Evolutionary conservation across 331 rosid genomes (phyloP).

Genomic region (Quercus lobata): DNA sequence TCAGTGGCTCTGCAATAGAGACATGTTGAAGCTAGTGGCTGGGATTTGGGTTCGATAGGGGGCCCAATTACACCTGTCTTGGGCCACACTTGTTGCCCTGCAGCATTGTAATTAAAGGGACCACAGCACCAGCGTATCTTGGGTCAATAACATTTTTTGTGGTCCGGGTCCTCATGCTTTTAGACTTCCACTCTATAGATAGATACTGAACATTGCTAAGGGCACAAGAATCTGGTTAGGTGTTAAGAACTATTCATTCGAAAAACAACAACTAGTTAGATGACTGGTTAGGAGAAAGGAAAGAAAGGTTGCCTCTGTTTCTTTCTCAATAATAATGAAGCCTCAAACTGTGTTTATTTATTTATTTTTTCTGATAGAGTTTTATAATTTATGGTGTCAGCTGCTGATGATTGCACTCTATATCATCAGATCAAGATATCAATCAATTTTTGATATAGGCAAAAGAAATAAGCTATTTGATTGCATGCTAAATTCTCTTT

Average conservation of each 20-base stretch:
- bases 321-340: too few species aligned
- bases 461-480: too few species aligned
- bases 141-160: neutral
- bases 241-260: neutral
- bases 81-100: neutral
- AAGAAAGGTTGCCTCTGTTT: neutral
- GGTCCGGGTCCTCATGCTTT: neutral
- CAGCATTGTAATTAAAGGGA: neutral
- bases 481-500: too few species aligned
- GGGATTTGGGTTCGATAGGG: neutral
- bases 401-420: accelerated
- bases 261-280: neutral
- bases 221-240: neutral
- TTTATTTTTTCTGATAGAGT: too few species aligned
- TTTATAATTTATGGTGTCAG: too few species aligned
- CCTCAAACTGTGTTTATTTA: too few species aligned
- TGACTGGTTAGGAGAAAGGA: neutral
- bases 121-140: neutral
- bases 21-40: neutral
- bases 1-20: neutral
- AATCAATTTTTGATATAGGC: accelerated
- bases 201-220: neutral
- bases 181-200: neutral
- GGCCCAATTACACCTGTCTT: neutral
- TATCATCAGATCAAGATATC: accelerated